A percentile compares a stretch with the other conserved stretches of the same genome.
These are phyloP conservation scores for Persicaria maculosa DNA, from an alignment of 148 eudicot species.

Conservation along the genomic window DNA sequence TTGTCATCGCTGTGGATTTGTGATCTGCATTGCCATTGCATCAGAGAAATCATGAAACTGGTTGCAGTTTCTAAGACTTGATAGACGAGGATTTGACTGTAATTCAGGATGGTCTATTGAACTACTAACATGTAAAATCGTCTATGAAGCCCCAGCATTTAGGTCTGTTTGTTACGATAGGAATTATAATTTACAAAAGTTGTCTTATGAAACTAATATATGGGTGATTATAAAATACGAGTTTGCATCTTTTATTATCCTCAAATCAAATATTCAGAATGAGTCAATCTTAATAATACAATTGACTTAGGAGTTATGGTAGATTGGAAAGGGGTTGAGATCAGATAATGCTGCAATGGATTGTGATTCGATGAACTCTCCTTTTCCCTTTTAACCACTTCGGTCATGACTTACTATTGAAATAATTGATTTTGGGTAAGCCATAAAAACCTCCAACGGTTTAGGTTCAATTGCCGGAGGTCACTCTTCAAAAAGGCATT, in stretches of 20 bases:
- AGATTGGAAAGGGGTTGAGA: not conserved
- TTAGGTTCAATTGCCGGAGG: not conserved
- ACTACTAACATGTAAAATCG: not conserved
- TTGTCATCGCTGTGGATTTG: not conserved
- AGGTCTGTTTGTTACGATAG: not conserved
- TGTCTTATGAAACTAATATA: not conserved
- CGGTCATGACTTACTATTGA: not conserved
- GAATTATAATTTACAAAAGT: not conserved
- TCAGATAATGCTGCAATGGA: not conserved
- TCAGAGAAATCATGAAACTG: not conserved
- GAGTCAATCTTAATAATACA: not conserved
- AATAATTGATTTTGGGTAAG: not conserved
- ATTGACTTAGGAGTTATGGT: not conserved
- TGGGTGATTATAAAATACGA: not conserved
- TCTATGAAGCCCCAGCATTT: not conserved
- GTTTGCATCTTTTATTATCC: not conserved
- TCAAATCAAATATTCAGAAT: not conserved
- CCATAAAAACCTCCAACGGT: not conserved
- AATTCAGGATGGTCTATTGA: not conserved
- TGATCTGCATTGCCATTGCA: not conserved
- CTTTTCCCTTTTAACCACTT: conserved; percentile 3
- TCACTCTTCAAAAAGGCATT: not conserved
- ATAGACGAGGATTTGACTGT: not conserved
- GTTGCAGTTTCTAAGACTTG: not conserved
- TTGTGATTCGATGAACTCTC: not conserved